Base-by-base conservation (phyloP, 139 green algal genomes). In the Micractinium conductrix region DNA sequence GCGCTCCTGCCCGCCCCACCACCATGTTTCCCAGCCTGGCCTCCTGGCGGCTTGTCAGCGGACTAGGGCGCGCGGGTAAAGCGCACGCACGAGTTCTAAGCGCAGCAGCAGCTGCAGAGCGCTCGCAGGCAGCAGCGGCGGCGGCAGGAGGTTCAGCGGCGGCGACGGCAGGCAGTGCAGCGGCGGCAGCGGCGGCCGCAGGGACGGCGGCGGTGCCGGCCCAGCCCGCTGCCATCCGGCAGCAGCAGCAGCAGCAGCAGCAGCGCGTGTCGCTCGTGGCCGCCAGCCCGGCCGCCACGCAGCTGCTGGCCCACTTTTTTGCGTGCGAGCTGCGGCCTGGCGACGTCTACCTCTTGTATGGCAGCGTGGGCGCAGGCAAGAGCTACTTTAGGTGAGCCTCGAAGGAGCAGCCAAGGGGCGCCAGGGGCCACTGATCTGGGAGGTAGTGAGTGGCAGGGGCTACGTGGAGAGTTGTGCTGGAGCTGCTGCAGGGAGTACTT, bases 301-400 rank as follows among this genome's bases (percentile, higher is more conserved):
- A 84, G 28, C 50, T 84, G 58, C 24, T 87, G 33, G 87, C 87
- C n/a, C 16, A 55, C 42, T 86, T 73, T 67, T 86, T 90, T 67
- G 63, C 80, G 30, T 60, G 35, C 45, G 58, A 70, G 40, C 48
- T 83, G 40, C 68, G 37, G 21, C 72, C 87, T 2, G 70, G 67
- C 6, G 87, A 91, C 72, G 68, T 37, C 38, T 88, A 88, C 62
- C 60, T 88, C 21, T 85, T 98, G n/a, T 88, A 86, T 38, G 95
- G 95, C 7, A 89, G 90, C 21, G 95, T 98, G 16, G 95, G 95
- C 7, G 92, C 92, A 0, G 95, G 95, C 8, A 98, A 98, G 76
- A 96, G 92, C 82, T 88, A 89, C 17, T 98, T 97, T 82, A 95
- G 92, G 91, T 95, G 67, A 33, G 60, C 6, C 10, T 48, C 16